Evolutionary conservation across 2,329 filamentous ascomycete species (phyloP).

Genomic region (Rutstroemia sp.): DNA sequence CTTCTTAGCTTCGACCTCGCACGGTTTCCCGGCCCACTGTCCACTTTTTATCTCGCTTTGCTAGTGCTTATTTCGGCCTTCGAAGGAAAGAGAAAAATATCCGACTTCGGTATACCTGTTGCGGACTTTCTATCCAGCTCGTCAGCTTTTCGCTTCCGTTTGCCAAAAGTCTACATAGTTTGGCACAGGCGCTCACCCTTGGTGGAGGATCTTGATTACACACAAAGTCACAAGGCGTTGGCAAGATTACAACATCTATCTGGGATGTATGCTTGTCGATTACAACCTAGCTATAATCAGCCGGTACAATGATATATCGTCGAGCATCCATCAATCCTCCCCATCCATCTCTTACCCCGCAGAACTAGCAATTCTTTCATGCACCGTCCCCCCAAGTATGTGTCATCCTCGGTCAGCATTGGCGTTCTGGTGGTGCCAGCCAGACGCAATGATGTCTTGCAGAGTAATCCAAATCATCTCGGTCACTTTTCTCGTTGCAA

Average conservation of each 20-base stretch:
- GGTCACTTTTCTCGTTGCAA: too few species aligned
- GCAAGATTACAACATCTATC: neutral
- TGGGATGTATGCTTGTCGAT: neutral
- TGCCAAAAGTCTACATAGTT: slow-evolving; percentile 4
- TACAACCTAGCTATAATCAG: neutral
- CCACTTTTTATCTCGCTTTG: slow-evolving; percentile 1
- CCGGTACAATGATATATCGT: neutral
- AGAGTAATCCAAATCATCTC: neutral
- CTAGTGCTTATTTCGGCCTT: slow-evolving; percentile 28
- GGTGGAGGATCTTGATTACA: neutral
- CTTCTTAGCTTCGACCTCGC: slow-evolving; percentile 9
- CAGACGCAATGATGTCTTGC: slow-evolving; percentile 6
- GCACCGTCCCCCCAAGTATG: neutral
- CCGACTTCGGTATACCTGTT: slow-evolving; percentile 11
- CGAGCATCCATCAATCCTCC: neutral
- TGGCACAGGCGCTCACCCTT: neutral
- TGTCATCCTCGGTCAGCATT: neutral
- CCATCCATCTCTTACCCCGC: neutral
- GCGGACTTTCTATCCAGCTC: slow-evolving; percentile 6
- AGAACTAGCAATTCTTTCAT: neutral
- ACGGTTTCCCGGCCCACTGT: neutral
- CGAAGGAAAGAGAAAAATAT: slow-evolving; percentile 14
- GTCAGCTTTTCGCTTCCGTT: slow-evolving; percentile 19
- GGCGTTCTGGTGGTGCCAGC: neutral
- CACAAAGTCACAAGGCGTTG: neutral